Evolutionary conservation across 306 rosid species (phyloP).

Genomic region (Sicyos edulis): DNA sequence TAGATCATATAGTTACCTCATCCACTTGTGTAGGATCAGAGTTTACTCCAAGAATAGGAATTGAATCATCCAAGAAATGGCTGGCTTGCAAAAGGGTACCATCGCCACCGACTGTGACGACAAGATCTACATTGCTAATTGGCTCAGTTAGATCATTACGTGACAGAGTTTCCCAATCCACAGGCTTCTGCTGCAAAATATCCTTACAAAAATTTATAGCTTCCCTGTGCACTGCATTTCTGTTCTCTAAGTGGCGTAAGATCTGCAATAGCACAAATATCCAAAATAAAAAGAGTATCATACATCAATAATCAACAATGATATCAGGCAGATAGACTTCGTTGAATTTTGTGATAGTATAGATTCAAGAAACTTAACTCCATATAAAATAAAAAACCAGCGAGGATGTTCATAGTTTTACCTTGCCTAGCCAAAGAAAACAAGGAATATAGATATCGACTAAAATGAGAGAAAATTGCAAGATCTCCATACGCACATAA

Average conservation of each 20-base stretch:
- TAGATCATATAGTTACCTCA: conserved; percentile 46
- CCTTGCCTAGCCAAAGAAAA: background rate
- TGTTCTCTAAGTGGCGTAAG: conserved; percentile 49
- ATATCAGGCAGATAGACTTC: background rate
- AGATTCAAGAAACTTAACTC: background rate
- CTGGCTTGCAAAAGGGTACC: conserved; percentile 87
- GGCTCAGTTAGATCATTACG: conserved; percentile 48
- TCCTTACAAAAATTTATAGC: conserved; percentile 64
- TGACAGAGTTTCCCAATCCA: conserved; percentile 59
- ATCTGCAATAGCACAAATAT: conserved; percentile 36
- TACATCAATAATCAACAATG: background rate
- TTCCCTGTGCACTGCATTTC: conserved; percentile 61
- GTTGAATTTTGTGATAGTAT: background rate
- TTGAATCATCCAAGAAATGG: conserved; percentile 64
- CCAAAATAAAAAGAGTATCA: background rate
- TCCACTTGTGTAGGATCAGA: conserved; percentile 75
- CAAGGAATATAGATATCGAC: background rate
- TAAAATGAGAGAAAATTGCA: background rate
- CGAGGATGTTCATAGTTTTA: background rate
- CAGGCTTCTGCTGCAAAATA: conserved; percentile 52
- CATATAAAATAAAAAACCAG: background rate
- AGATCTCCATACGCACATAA: background rate
- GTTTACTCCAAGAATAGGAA: conserved; percentile 90
- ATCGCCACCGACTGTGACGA: conserved; percentile 85
- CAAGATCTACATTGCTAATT: conserved; percentile 66